A percentile compares a stretch with the other conserved stretches of the same genome.
Evolutionary conservation across 1,284 basidiomycete species (phyloP).

Genomic region (Sporisorium sorghi): DNA sequence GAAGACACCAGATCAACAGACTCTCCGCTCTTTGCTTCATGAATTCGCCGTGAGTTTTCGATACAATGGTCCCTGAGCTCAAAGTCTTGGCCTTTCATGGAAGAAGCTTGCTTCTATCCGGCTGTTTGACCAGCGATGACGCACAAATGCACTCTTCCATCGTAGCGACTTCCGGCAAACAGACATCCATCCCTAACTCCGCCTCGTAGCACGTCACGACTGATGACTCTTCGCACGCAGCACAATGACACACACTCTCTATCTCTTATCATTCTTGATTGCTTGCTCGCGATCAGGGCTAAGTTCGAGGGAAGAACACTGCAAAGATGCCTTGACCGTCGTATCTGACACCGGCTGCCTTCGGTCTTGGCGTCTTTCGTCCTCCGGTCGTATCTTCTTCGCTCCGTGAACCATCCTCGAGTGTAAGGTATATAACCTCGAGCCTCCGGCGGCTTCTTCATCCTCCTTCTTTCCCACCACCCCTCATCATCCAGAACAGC

Average conservation of each 20-base stretch:
- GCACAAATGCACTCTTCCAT: conserved; percentile 16
- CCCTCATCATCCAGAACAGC: conserved; percentile 9
- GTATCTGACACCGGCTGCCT: conserved; percentile 18
- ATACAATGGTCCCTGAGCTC: conserved; percentile 9
- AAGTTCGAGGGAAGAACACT: conserved; percentile 1
- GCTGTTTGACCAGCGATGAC: conserved; percentile 10
- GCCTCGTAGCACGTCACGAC: conserved; percentile 1
- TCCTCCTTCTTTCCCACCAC: conserved; percentile 22
- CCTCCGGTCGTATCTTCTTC: conserved; percentile 7
- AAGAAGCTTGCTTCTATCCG: conserved; percentile 1
- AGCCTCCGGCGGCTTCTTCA: conserved; percentile 46
- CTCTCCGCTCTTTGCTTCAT: too few species aligned
- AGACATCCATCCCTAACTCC: too few species aligned
- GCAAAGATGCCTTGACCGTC: conserved; percentile 10
- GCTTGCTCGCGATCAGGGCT: conserved; percentile 31
- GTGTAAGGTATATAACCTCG: conserved; percentile 35
- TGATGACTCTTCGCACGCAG: not conserved
- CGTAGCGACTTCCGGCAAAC: too few species aligned
- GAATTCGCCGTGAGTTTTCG: not conserved
- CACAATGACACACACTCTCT: not conserved
- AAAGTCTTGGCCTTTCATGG: conserved; percentile 17
- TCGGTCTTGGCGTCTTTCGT: conserved; percentile 32
- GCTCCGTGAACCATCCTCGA: conserved; percentile 1
- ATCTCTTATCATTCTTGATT: not conserved
- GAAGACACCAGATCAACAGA: too few species aligned